Evolutionary conservation across 1,139 yeast species (phyloP).

Genomic region (Yamadazyma spencermartinsiae): DNA sequence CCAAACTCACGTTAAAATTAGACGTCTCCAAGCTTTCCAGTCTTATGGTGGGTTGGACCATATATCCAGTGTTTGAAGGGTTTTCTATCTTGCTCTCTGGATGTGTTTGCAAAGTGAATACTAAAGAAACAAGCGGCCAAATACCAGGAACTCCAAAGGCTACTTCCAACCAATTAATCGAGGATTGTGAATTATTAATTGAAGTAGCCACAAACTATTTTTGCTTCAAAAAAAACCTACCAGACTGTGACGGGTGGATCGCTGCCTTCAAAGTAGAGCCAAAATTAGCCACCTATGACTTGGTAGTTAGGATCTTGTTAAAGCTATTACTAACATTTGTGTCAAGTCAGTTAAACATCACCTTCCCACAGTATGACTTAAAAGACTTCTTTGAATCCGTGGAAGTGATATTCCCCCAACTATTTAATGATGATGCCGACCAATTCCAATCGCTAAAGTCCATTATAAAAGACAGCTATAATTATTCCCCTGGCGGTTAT

Average conservation of each 20-base stretch:
- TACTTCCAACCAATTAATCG: constrained; percentile 10
- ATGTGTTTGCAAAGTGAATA: constrained; percentile 21
- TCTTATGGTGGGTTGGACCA: constrained; percentile 32
- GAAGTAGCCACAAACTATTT: constrained; percentile 16
- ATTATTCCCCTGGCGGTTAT: not conserved
- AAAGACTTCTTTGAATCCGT: constrained; percentile 19
- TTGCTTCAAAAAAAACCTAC: constrained; percentile 4
- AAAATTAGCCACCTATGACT: constrained; percentile 19
- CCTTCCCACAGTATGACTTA: constrained; percentile 17
- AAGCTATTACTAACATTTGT: constrained; percentile 19
- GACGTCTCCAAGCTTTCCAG: constrained; percentile 18
- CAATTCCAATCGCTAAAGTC: constrained; percentile 5
- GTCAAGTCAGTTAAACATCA: constrained; percentile 14
- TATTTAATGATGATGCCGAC: constrained; percentile 15
- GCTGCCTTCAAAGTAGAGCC: constrained; percentile 14
- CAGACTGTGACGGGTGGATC: constrained; percentile 1
- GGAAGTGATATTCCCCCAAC: constrained; percentile 21
- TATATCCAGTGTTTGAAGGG: constrained; percentile 34
- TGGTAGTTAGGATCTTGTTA: constrained; percentile 21
- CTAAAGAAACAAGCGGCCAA: not conserved
- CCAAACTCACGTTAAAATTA: constrained; percentile 22
- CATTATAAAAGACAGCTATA: constrained; percentile 4
- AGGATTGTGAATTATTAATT: constrained; percentile 32
- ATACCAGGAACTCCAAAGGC: constrained; percentile 12
- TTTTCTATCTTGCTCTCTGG: constrained; percentile 30